Base-by-base conservation (phyloP, 2,329 filamentous ascomycete genomes). In the Ophiocordyceps robertsii region DNA sequence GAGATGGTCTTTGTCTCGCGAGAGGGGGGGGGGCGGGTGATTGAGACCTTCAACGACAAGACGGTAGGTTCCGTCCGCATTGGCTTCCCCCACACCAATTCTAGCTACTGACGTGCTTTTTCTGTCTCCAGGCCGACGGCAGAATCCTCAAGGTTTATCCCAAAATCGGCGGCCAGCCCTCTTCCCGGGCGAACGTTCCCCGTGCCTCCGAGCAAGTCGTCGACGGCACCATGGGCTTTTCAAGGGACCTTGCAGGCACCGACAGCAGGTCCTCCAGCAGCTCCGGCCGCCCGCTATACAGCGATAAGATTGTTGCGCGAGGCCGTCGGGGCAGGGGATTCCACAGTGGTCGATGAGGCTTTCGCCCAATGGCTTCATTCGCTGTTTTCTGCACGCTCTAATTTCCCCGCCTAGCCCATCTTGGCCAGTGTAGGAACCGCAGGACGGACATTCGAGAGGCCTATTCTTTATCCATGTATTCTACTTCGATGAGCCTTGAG, bases 11-110 rank as follows among this genome's bases (percentile, higher is more conserved):
- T 90, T 55, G 72, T 78, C 48, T 80, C 77, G 45, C 78, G 75
- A 51, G 77, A 83, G 47, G 82, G 81, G 33, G 85, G 83, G 3
- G 80, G 90, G 52, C 74, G 72, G 33, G 82, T 88, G 16, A 82
- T 90, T 53, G 69, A 74, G 45, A 84, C 73, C 3, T 90, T 90
- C 60, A 81, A 92, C 61, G 79, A 83, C 57, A 80, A 87, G 65
- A 86, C 77, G 56, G 84, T 85, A 58, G 51, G 77, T 62, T 36
- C 11, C 14, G 2, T 36, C 11, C 14, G 2, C 6, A 10, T 30
- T 37, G 8, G 24, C 37, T 31, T 29, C 16, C 33, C 13, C 33
- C 33, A 36, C 12, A 2, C 6, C n/a, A 4, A 14, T 6, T 4
- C 13, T 16, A 9, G 13, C 16, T n/a, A 3, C 16, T 36, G 33